Conservation (phyloP, 2,329 filamentous ascomycete genomes). For the Colletotrichum costaricense region DNA sequence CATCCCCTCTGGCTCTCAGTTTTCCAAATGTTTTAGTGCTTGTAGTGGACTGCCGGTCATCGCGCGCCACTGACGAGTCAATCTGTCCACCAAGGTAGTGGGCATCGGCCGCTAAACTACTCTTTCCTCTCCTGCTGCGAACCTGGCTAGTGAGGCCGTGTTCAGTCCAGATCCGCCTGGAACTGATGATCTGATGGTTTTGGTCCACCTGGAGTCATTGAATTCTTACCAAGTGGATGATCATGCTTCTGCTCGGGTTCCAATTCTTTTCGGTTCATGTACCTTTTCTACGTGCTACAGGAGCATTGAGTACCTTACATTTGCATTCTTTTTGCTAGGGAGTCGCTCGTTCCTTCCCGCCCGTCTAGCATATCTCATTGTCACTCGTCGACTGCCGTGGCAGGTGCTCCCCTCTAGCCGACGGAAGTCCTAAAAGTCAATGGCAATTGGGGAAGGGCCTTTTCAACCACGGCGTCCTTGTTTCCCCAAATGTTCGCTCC, state of each 20-base stretch:
- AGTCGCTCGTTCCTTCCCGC: not conserved
- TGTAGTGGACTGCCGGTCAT: conserved; percentile 12
- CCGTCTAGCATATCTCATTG: not conserved
- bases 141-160: not conserved
- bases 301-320: not conserved
- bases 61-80: conserved; percentile 19
- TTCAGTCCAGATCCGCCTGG: not conserved
- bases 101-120: conserved; percentile 15
- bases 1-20: not conserved
- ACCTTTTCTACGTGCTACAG: not conserved
- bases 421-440: not conserved
- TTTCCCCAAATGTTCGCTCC: not conserved
- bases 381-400: not conserved
- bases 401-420: not conserved
- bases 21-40: conserved; percentile 31
- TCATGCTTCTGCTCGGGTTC: not conserved
- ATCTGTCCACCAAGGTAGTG: not conserved
- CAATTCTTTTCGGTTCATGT: not conserved
- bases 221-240: not conserved
- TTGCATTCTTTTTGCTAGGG: not conserved
- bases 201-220: not conserved
- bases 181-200: not conserved
- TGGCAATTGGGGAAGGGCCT: not conserved
- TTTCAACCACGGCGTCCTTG: too few species aligned
- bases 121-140: not conserved